Conservation (phyloP, 768 basidiomycete genomes). For the Tricholoma sp. region DNA sequence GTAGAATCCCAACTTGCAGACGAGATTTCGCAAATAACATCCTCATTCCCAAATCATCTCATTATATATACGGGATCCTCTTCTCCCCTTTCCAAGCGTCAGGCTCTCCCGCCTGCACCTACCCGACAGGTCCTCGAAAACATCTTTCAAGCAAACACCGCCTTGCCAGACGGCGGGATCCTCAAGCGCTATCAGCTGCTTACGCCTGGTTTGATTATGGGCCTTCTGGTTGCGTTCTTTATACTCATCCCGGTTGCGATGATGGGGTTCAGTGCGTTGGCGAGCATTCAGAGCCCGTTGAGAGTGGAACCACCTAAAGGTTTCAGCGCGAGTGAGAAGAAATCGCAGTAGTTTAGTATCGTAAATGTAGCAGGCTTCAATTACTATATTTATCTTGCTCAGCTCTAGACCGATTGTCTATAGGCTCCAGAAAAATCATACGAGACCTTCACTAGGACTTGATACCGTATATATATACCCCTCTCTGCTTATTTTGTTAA, state of each 20-base stretch:
- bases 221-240: conserved; percentile 61
- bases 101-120: conserved; percentile 17
- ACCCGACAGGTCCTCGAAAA: conserved; percentile 11
- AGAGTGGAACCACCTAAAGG: conserved; percentile 60
- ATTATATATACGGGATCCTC: conserved; percentile 60
- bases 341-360: conserved; percentile 43
- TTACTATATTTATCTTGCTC: no score
- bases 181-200: conserved; percentile 73
- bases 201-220: conserved; percentile 67
- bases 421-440: no score
- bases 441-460: no score
- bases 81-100: conserved; percentile 18
- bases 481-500: no score
- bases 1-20: conserved; percentile 41
- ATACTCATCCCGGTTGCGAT: conserved; percentile 62
- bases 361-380: no score
- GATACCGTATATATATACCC: no score
- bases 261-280: conserved; percentile 59
- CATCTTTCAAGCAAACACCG: conserved; percentile 25
- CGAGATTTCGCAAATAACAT: conserved; percentile 45
- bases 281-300: conserved; percentile 70
- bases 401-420: no score
- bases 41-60: conserved; percentile 54
- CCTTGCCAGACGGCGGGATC: conserved; percentile 49
- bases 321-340: conserved; percentile 66